A percentile compares a stretch with the other conserved stretches of the same genome.
Conservation (phyloP, 169 alveolate species). For the Plasmodium gallinaceum region DNA sequence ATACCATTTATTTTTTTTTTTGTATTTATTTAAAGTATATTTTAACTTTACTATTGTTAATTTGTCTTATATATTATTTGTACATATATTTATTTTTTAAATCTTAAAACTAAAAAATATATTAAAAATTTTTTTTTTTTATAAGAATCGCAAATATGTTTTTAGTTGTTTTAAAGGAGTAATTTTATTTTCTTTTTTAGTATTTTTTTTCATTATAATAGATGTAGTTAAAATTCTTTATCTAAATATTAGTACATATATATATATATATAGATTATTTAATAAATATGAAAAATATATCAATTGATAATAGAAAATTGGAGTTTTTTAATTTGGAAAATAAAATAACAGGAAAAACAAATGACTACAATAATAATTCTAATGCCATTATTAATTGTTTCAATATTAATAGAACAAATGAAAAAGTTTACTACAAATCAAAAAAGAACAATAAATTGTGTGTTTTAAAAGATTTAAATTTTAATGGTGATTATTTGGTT, state of each 20-base stretch:
- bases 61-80: no score
- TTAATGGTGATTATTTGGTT: slow-evolving; percentile 39
- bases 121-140: no score
- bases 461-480: slow-evolving; percentile 25
- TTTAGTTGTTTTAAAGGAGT: no score
- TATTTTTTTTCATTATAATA: not conserved
- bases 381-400: not conserved
- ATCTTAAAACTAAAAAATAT: no score
- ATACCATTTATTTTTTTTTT: no score
- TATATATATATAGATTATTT: not conserved
- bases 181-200: not conserved
- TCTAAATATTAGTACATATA: no score
- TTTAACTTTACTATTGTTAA: no score
- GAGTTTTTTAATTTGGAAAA: slow-evolving; percentile 27
- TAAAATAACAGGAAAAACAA: slow-evolving; percentile 2
- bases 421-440: not conserved
- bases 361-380: slow-evolving; percentile 11
- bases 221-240: no score
- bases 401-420: slow-evolving; percentile 15
- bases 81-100: no score
- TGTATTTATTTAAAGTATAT: no score
- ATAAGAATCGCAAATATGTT: no score
- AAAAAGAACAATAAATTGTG: slow-evolving; percentile 8
- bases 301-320: not conserved
- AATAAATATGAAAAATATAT: not conserved